Base-by-base conservation (phyloP, 257 asterid genomes). In the Sherardia arvensis region DNA sequence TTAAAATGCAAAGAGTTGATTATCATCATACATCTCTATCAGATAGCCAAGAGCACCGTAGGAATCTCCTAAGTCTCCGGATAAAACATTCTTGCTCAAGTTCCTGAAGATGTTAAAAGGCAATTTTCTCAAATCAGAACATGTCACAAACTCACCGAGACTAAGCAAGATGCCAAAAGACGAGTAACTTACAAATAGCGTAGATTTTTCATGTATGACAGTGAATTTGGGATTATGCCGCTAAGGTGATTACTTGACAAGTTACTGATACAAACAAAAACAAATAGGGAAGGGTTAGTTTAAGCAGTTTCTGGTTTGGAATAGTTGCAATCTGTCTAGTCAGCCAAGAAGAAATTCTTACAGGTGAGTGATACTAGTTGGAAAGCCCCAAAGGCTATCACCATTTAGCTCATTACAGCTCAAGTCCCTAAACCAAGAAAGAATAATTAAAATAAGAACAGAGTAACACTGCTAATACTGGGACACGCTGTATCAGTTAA, bases 41-140 rank as follows among this genome's bases (percentile, higher is more conserved):
- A 92, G 80, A 76, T 74, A 78, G 69, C 64, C 84, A 4, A 85
- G 85, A 78, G 81, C 97, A 65, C 70, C 69, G 65, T 88, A 88
- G 74, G 87, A 73, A 67, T 87, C 84, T 60, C 88, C 97, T 45
- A 92, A 62, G 0, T 87, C 66, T 73, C 96, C 98, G 43, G 89
- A 77, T 47, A 92, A 62, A 8, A 38, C 58, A 69, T 92, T 92
- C 75, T 82, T 87, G 81, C 99, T 89, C 75, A 89, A 53, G 61
- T 89, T 92, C 84, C 99, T 92, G 88, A 72, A 68, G 40, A 49
- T 22, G 61, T 57, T 20, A 68, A 23, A 20, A 45, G 53, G 6
- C 34, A 27, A 33, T n/a, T 51, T 53, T 20, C 55, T 70, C 25
- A 61, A 30, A 72, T 54, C 34, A 69, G 66, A 11, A 43, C 15